Evolutionary conservation across 75 land plant species (phyloP).

Genomic region (Cryptomeria japonica): DNA sequence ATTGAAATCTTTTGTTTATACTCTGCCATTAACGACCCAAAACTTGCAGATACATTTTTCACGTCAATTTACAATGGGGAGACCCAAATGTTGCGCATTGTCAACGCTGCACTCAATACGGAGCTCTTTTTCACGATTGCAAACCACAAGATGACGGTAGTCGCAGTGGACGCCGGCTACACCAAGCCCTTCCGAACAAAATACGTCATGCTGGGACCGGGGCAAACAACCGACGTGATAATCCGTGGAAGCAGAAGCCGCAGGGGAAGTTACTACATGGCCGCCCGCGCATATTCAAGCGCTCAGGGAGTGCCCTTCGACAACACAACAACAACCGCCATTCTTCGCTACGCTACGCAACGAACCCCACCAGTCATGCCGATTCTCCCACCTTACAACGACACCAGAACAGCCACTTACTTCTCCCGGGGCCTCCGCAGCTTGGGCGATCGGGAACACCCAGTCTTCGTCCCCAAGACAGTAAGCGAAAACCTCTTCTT

Average conservation of each 20-base stretch:
- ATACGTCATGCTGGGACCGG: conserved; percentile 60
- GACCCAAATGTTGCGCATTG: conserved; percentile 54
- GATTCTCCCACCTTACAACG: conserved; percentile 58
- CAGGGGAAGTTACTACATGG: conserved; percentile 52
- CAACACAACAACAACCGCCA: conserved; percentile 73
- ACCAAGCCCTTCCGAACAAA: conserved; percentile 51
- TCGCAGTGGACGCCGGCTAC: conserved; percentile 67
- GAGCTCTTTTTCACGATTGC: conserved; percentile 59
- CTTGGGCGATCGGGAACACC: conserved; percentile 15
- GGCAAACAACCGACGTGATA: conserved; percentile 70
- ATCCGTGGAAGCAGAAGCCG: conserved; percentile 33
- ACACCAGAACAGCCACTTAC: conserved; percentile 44
- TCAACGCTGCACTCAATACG: conserved; percentile 69
- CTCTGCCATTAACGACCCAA: conserved; percentile 15
- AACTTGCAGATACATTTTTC: conserved; percentile 35
- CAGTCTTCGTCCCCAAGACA: conserved; percentile 29
- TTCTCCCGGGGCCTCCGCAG: conserved; percentile 43
- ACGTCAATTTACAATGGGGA: conserved; percentile 36
- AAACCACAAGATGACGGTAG: conserved; percentile 62
- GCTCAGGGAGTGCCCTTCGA: conserved; percentile 55
- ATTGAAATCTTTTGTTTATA: neutral
- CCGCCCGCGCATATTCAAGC: conserved; percentile 42
- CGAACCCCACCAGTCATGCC: conserved; percentile 19
- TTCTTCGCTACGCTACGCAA: conserved; percentile 33
- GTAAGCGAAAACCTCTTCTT: conserved; percentile 50